Base-by-base conservation (phyloP, 2,329 filamentous ascomycete genomes). In the Penicillium sp. region DNA sequence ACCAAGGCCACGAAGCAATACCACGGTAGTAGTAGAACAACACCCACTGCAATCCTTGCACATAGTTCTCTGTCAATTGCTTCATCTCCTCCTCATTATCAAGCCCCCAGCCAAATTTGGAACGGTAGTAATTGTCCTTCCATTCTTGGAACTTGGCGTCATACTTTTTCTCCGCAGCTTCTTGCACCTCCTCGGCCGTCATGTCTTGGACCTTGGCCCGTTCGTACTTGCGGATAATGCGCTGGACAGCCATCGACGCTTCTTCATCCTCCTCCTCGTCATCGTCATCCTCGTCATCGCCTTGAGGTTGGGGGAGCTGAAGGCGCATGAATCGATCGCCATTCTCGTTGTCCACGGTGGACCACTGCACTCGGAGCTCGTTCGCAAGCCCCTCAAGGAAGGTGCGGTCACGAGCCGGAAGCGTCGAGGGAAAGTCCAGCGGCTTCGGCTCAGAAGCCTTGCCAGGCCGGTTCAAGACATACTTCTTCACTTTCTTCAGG, bases 1-100 rank as follows among this genome's bases (percentile, higher is more conserved):
- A 99, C 95, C 95, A 99, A 14, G 95, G 92, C 95, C 95, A 99
- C 13, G 94, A 98, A 16, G 92, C 95, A 60, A 99, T 95, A 62
- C 95, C 95, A 55, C 89, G 89, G 78, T 99, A 99, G 78, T 99
- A 99, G 80, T 99, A 99, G 77, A 89, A 97, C 51, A 99, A 81
- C 44, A 99, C 95, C 96, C 95, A 99, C 75, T 99, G 95, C 60
- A 99, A 80, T 61, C 95, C 95, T 77, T 99, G 91, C 6, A 99
- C 92, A 70, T 99, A 99, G 77, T 98, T 99, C 77, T 98, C 92
- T 27, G 91, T 89, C 60, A 99, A 82, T 64, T 89, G 88, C 55
- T 82, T 88, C 71, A 98, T 83, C 75, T 96, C 92, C 41, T 87
- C 87, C 65, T 94, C 89, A 68, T 91, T 89, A 50, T 92, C 89